Evolutionary conservation across 2,329 filamentous ascomycete genomes (phyloP).

Genomic region (Simplicillium sp.): DNA sequence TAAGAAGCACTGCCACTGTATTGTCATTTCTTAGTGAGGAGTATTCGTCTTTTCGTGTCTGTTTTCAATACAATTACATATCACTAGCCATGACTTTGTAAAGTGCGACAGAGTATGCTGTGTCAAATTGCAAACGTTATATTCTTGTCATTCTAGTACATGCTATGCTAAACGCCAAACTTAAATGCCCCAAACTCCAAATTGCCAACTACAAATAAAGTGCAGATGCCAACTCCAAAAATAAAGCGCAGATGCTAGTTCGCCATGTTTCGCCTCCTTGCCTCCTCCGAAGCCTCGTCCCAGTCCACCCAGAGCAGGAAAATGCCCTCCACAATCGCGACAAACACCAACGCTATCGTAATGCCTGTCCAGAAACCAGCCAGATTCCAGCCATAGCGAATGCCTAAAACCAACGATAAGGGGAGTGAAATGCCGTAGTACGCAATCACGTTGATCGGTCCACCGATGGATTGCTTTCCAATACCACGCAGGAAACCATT

Average conservation of each 20-base stretch:
- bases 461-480: conserved; percentile 80
- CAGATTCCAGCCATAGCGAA: conserved; percentile 71
- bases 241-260: too few species aligned
- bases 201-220: too few species aligned
- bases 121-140: too few species aligned
- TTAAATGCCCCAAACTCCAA: too few species aligned
- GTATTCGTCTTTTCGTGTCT: not conserved
- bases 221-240: too few species aligned
- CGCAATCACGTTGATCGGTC: conserved; percentile 75
- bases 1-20: too few species aligned
- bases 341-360: conserved; percentile 53
- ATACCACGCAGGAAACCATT: conserved; percentile 81
- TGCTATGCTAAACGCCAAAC: too few species aligned
- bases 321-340: not conserved
- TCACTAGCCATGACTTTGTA: too few species aligned
- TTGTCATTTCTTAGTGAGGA: not conserved
- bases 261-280: conserved; percentile 7
- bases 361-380: conserved; percentile 75
- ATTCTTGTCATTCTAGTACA: too few species aligned
- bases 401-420: conserved; percentile 64
- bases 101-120: too few species aligned
- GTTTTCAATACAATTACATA: too few species aligned
- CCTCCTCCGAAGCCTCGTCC: conserved; percentile 8
- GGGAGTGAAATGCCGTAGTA: conserved; percentile 86
- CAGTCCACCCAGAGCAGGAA: not conserved